A percentile compares a stretch with the other conserved stretches of the same genome.
Evolutionary conservation across 2,329 filamentous ascomycete genomes (phyloP).

Genomic region (Botryosphaeria agaves): DNA sequence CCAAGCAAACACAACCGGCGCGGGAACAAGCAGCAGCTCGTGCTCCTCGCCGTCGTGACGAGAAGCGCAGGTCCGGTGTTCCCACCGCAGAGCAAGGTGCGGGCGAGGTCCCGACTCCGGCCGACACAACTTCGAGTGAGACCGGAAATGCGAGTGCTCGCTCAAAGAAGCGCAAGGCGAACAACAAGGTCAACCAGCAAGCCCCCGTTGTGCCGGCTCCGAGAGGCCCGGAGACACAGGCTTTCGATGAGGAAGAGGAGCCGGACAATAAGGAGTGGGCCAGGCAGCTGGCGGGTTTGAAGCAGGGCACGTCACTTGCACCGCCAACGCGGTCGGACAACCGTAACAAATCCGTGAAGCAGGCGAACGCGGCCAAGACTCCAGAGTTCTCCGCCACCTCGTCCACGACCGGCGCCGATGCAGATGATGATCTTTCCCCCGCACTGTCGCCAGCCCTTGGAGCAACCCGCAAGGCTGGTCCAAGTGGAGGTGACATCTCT

Average conservation of each 20-base stretch:
- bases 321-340: constrained; percentile 16
- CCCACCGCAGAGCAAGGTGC: constrained; percentile 5
- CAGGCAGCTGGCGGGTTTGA: constrained; percentile 50
- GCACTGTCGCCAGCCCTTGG: constrained; percentile 44
- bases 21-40: too few species aligned
- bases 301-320: constrained; percentile 46
- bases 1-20: too few species aligned
- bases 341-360: constrained; percentile 50
- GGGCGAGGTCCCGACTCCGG: constrained; percentile 5
- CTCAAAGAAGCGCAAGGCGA: constrained; percentile 17
- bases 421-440: constrained; percentile 64
- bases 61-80: too few species aligned
- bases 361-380: constrained; percentile 23
- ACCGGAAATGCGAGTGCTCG: constrained; percentile 5
- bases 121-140: constrained; percentile 2
- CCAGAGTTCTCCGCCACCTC: constrained; percentile 37
- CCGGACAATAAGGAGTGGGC: constrained; percentile 63
- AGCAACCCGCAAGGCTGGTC: constrained; percentile 23
- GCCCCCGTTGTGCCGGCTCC: constrained; percentile 3
- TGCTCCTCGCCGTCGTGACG: too few species aligned
- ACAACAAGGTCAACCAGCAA: constrained; percentile 7
- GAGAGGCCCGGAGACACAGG: constrained; percentile 4
- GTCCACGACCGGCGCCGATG: constrained; percentile 56
- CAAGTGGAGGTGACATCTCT: constrained; percentile 51
- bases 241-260: constrained; percentile 20